Percentiles rank a stretch among this genome's conserved stretches.
Evolutionary conservation across 441 rosid species (phyloP).

Genomic region (Gossypium davidsonii): DNA sequence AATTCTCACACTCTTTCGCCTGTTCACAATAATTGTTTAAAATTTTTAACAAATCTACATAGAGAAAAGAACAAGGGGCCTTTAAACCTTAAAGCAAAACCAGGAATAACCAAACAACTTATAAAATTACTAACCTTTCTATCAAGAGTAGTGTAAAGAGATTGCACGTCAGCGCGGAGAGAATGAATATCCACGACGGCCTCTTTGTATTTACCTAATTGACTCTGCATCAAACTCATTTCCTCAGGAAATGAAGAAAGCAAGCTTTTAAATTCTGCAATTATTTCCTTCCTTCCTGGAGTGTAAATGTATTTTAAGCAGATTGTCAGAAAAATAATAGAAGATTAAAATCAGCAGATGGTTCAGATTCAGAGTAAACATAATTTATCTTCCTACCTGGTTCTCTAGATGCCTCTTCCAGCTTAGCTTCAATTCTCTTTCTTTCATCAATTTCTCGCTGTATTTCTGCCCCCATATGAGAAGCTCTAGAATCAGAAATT

Average conservation of each 20-base stretch:
- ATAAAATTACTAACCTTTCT: conserved; percentile 57
- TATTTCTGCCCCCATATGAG: conserved; percentile 58
- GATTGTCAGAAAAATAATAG: neutral
- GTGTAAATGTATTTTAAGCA: conserved; percentile 28
- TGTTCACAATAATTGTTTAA: conserved; percentile 30
- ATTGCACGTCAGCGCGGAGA: conserved; percentile 76
- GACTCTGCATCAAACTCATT: conserved; percentile 81
- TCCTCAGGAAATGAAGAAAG: conserved; percentile 86
- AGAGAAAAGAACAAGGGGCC: conserved; percentile 14
- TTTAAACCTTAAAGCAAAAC: conserved; percentile 20
- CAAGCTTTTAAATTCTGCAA: conserved; percentile 79
- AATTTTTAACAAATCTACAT: neutral
- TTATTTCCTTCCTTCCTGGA: conserved; percentile 85
- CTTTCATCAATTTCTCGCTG: conserved; percentile 60
- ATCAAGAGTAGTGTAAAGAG: conserved; percentile 59
- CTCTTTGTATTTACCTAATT: conserved; percentile 63
- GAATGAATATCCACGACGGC: conserved; percentile 73
- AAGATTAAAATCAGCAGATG: neutral
- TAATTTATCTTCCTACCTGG: conserved; percentile 46
- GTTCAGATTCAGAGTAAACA: conserved; percentile 16
- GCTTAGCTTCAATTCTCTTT: conserved; percentile 46
- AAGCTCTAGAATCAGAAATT: conserved; percentile 59
- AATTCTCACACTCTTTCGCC: conserved; percentile 60
- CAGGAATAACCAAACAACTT: conserved; percentile 11
- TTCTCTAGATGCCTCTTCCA: conserved; percentile 69